A percentile compares a stretch with the other conserved stretches of the same genome.
phyloP scores from a whole-genome alignment of 139 green algal genomes.

The Spirogloea muscicola region DNA sequence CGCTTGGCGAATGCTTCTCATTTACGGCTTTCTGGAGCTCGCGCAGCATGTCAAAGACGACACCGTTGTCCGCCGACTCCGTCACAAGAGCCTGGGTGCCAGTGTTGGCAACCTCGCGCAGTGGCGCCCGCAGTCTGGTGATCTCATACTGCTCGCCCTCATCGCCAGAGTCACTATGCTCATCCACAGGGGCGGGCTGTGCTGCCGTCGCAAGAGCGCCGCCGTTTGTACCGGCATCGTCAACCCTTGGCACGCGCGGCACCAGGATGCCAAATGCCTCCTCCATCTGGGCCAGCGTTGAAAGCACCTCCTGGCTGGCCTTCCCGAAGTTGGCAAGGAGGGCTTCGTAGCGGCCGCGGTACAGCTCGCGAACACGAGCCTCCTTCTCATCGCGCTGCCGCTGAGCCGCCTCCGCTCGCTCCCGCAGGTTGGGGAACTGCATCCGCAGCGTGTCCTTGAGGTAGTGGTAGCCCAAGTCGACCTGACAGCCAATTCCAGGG shows the following conservation, averaged over 20 bases:
- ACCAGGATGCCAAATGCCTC: slow-evolving; percentile 11
- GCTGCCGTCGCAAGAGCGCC: too few relatives aligned
- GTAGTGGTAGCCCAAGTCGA: slow-evolving; percentile 30
- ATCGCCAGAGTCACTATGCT: too few relatives aligned
- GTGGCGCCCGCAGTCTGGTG: too few relatives aligned
- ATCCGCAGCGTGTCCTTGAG: slow-evolving; percentile 26
- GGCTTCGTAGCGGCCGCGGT: background rate
- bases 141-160: too few relatives aligned
- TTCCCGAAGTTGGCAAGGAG: slow-evolving; percentile 12
- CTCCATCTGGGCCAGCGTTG: slow-evolving; percentile 20
- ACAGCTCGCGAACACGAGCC: slow-evolving; percentile 9
- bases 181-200: too few relatives aligned
- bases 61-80: slow-evolving; percentile 1
- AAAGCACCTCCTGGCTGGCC: background rate
- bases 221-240: too few relatives aligned
- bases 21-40: background rate
- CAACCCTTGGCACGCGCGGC: background rate
- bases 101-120: too few relatives aligned
- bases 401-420: slow-evolving; percentile 6
- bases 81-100: background rate
- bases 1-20: too few relatives aligned
- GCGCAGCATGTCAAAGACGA: slow-evolving; percentile 8
- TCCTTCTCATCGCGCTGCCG: slow-evolving; percentile 15
- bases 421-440: slow-evolving; percentile 36
- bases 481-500: background rate